These are phyloP conservation scores for Neophaeococcomyces mojaviensis DNA, from an alignment of 2,329 filamentous ascomycete genomes.

Conservation along the genomic window DNA sequence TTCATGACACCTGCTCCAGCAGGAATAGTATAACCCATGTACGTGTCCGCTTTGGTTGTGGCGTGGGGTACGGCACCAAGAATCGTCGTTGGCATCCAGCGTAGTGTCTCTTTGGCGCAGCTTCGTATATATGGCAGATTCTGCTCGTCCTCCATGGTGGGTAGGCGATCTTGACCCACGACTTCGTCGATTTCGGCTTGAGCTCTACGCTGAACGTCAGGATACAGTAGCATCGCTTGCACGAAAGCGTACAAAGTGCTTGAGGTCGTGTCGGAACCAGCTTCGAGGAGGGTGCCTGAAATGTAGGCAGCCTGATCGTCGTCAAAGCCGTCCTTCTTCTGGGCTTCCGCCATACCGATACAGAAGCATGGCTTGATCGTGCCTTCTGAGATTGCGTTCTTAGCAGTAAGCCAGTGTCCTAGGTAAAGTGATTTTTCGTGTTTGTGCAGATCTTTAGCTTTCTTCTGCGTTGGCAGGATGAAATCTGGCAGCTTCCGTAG, in stretches of 20 bases:
- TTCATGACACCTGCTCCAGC: constrained; percentile 15
- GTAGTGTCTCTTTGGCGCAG: constrained; percentile 49
- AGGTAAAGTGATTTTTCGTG: constrained; percentile 38
- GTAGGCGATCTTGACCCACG: constrained; percentile 42
- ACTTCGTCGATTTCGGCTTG: constrained; percentile 45
- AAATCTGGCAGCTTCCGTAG: constrained; percentile 40
- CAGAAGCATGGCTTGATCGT: constrained; percentile 27
- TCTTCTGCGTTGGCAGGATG: constrained; percentile 28
- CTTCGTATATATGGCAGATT: constrained; percentile 47
- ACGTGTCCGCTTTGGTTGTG: constrained; percentile 17
- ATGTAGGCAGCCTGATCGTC: constrained; percentile 31
- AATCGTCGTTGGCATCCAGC: constrained; percentile 42
- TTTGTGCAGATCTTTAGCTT: constrained; percentile 36
- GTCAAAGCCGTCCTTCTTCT: constrained; percentile 27
- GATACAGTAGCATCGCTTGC: constrained; percentile 44
- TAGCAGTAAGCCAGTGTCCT: constrained; percentile 36
- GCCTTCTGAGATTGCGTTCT: constrained; percentile 23
- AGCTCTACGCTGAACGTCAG: constrained; percentile 38
- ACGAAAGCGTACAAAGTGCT: constrained; percentile 28
- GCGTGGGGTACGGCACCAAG: constrained; percentile 20
- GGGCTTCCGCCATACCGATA: constrained; percentile 12
- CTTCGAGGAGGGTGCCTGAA: constrained; percentile 23
- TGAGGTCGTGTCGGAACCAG: constrained; percentile 17
- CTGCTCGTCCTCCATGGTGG: constrained; percentile 41
- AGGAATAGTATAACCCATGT: constrained; percentile 21